Conservation (phyloP, 2,329 filamentous ascomycete genomes). For the Botryotinia convoluta region DNA sequence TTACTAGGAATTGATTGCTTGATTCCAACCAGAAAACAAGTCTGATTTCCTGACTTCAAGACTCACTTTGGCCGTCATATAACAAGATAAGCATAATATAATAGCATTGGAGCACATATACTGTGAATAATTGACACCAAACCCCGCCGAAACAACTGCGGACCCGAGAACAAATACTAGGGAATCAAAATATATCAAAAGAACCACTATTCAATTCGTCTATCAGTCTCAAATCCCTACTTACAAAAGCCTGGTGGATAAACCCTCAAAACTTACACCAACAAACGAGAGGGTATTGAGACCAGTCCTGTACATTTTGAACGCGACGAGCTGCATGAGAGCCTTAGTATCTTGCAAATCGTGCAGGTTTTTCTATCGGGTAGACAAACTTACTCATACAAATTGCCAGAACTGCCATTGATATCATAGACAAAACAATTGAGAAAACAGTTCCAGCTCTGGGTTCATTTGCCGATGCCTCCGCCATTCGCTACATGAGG, state of each 20-base stretch:
- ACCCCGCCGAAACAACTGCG: constrained; percentile 54
- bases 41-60: neutral
- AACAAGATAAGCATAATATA: constrained; percentile 58
- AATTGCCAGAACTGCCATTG: constrained; percentile 29
- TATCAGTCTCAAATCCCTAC: neutral
- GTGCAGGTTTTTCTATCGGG: neutral
- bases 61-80: constrained; percentile 59
- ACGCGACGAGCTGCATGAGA: constrained; percentile 30
- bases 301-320: constrained; percentile 32
- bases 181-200: constrained; percentile 59
- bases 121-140: constrained; percentile 52
- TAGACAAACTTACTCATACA: constrained; percentile 28
- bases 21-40: neutral
- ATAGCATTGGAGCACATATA: constrained; percentile 57
- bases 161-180: constrained; percentile 58
- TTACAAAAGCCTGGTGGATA: too few relatives aligned
- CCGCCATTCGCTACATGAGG: neutral
- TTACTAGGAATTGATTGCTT: too few relatives aligned
- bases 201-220: constrained; percentile 48
- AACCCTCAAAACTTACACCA: constrained; percentile 29
- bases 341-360: neutral
- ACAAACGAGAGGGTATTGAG: constrained; percentile 31
- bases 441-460: constrained; percentile 27
- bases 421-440: constrained; percentile 26
- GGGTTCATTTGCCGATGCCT: constrained; percentile 21